Evolutionary conservation across 345 rosid species (phyloP).

Genomic region (Heritiera littoralis): DNA sequence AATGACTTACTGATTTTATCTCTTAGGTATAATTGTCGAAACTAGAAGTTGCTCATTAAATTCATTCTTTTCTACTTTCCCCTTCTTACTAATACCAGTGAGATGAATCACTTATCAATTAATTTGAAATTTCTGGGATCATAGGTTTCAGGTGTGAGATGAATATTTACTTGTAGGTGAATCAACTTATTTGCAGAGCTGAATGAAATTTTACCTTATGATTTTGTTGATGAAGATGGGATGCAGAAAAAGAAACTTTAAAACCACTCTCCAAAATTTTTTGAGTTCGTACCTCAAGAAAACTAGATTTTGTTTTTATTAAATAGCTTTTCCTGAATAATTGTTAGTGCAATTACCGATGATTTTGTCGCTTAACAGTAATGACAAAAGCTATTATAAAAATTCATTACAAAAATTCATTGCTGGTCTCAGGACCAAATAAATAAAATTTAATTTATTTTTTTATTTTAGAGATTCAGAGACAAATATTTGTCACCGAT

Average conservation of each 20-base stretch:
- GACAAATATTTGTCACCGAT: no score
- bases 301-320: constrained; percentile 5
- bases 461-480: no score
- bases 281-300: constrained; percentile 74
- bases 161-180: constrained; percentile 52
- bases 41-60: neutral
- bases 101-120: neutral
- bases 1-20: constrained; percentile 94
- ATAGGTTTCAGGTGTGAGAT: neutral
- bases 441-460: no score
- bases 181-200: constrained; percentile 80
- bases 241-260: constrained; percentile 81
- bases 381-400: no score
- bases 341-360: no score
- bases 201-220: constrained; percentile 87
- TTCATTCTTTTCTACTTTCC: neutral
- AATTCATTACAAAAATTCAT: no score
- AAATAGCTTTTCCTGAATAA: no score
- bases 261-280: constrained; percentile 60
- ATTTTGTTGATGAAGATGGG: constrained; percentile 76
- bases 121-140: neutral
- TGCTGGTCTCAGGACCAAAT: no score
- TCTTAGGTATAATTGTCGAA: constrained; percentile 62
- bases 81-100: neutral
- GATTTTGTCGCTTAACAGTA: no score